phyloP scores from a whole-genome alignment of 805 yeast genomes.

The Nakazawaea laoshanensis region DNA sequence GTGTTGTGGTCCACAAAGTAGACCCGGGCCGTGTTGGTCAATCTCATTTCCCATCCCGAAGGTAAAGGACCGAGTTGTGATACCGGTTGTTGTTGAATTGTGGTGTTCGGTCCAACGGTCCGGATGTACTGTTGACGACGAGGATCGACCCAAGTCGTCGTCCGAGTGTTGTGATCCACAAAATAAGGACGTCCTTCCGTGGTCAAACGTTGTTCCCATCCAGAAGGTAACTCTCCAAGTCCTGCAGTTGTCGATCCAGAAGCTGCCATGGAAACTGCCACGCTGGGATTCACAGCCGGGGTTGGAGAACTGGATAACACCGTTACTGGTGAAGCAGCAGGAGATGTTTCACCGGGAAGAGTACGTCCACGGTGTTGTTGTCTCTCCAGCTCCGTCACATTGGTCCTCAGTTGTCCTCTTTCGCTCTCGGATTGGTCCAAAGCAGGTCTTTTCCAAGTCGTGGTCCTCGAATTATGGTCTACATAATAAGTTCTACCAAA shows the following conservation, averaged over 20 bases:
- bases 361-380: slow-evolving; percentile 88
- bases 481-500: slow-evolving; percentile 97
- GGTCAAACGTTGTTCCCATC: slow-evolving; percentile 98
- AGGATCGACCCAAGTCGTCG: slow-evolving; percentile 99
- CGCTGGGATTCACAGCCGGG: slow-evolving; percentile 33
- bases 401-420: slow-evolving; percentile 48
- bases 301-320: slow-evolving; percentile 20
- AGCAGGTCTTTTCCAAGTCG: slow-evolving; percentile 98
- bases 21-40: slow-evolving; percentile 96
- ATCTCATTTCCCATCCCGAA: slow-evolving; percentile 99
- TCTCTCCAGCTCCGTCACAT: slow-evolving; percentile 78
- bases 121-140: slow-evolving; percentile 97
- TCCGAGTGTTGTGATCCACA: slow-evolving; percentile 98
- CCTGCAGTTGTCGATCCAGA: slow-evolving; percentile 92
- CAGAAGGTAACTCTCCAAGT: slow-evolving; percentile 93
- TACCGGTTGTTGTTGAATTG: slow-evolving; percentile 96
- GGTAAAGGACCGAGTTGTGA: slow-evolving; percentile 97
- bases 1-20: slow-evolving; percentile 99
- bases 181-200: slow-evolving; percentile 98
- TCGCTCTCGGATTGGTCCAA: slow-evolving; percentile 72
- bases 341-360: slow-evolving; percentile 53
- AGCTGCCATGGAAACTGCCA: slow-evolving; percentile 47
- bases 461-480: slow-evolving; percentile 94
- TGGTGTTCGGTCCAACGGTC: slow-evolving; percentile 83
- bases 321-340: slow-evolving; percentile 21